Percentiles rank a stretch among this genome's conserved stretches.
phyloP scores from a whole-genome alignment of 2,329 filamentous ascomycete species.

The Ploettnerulaceae sp. region DNA sequence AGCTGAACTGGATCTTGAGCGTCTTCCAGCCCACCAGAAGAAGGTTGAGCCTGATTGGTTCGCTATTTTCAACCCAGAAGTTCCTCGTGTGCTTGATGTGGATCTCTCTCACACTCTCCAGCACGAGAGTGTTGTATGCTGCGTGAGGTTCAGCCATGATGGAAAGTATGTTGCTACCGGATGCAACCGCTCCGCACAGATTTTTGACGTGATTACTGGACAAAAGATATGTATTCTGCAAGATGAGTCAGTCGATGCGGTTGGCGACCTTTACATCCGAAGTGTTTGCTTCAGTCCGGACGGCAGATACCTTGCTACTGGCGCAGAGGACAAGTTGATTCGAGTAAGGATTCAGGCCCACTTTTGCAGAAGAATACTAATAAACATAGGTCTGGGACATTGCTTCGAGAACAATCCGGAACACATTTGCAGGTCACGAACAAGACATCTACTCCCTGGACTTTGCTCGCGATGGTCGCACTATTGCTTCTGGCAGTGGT shows the following conservation, averaged over 20 bases:
- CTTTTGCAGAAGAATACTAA: conserved; percentile 16
- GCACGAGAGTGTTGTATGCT: conserved; percentile 97
- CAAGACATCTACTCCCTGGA: conserved; percentile 98
- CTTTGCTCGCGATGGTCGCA: conserved; percentile 87
- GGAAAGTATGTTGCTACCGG: conserved; percentile 95
- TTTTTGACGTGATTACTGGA: conserved; percentile 87
- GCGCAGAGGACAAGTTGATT: conserved; percentile 96
- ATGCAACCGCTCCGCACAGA: conserved; percentile 98
- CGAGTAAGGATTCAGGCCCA: conserved; percentile 55
- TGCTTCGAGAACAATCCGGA: conserved; percentile 72
- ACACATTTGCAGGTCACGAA: conserved; percentile 93
- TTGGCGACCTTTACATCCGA: conserved; percentile 91
- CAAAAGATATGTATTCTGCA: conserved; percentile 86
- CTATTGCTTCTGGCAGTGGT: conserved; percentile 92
- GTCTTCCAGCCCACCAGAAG: conserved; percentile 80
- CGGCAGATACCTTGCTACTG: conserved; percentile 87
- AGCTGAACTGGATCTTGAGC: conserved; percentile 81
- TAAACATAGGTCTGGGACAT: conserved; percentile 88
- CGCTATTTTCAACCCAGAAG: conserved; percentile 89
- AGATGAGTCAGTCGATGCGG: conserved; percentile 80
- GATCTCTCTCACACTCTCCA: conserved; percentile 88
- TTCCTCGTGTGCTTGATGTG: conserved; percentile 85
- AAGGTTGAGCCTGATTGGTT: conserved; percentile 91
- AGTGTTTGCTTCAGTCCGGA: conserved; percentile 99
- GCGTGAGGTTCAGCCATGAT: conserved; percentile 92